phyloP scores from a whole-genome alignment of 2,329 filamentous ascomycete genomes.

The Akanthomyces uredinophilus region DNA sequence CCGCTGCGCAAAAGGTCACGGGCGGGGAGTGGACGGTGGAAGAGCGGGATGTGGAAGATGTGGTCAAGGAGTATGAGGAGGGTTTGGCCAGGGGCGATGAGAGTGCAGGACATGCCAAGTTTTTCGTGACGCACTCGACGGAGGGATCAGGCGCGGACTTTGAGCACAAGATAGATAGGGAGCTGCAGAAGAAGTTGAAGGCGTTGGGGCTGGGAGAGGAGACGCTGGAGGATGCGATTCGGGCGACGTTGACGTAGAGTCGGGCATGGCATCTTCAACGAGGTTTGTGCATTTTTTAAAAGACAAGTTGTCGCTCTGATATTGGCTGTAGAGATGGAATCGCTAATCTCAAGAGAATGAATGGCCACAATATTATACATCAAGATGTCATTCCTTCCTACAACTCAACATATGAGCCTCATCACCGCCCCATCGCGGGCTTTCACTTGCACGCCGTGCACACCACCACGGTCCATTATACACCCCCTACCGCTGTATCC shows the following conservation, averaged over 20 bases:
- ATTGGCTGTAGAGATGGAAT: no score
- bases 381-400: no score
- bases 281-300: background rate
- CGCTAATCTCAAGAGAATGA: no score
- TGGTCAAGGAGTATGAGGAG: background rate
- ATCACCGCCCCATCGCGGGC: no score
- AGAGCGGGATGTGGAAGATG: background rate
- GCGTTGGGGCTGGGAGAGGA: background rate
- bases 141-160: constrained; percentile 30
- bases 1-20: constrained; percentile 24
- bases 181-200: background rate
- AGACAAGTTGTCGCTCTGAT: background rate
- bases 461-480: no score
- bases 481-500: constrained; percentile 27
- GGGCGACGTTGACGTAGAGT: background rate
- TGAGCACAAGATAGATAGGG: constrained; percentile 24
- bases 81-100: background rate
- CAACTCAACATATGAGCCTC: no score
- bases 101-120: constrained; percentile 16
- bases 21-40: constrained; percentile 25
- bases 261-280: background rate
- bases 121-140: constrained; percentile 26
- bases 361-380: no score
- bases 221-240: background rate
- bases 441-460: no score